Evolutionary conservation across 345 rosid genomes (phyloP).

Genomic region (Citrus glauca): DNA sequence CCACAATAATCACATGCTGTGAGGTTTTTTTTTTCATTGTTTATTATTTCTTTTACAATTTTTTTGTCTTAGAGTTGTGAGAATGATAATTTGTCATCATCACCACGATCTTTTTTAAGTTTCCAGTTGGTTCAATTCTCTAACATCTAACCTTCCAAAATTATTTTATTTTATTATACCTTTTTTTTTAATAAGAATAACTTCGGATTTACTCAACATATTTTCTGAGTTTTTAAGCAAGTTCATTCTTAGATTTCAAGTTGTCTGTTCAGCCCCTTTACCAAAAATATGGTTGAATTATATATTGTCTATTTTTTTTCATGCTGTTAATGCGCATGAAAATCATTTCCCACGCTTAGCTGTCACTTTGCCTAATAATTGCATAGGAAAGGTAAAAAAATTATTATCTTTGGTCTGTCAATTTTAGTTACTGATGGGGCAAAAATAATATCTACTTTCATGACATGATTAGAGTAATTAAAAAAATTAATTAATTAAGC

Average conservation of each 20-base stretch:
- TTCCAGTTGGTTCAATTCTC: background rate
- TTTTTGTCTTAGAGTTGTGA: background rate
- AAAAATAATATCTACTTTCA: background rate
- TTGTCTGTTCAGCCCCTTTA: background rate
- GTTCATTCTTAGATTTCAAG: slow-evolving; percentile 33
- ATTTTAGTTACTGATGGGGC: background rate
- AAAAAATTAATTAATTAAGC: background rate
- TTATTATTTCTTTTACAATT: background rate
- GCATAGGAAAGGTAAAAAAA: background rate
- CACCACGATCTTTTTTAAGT: background rate
- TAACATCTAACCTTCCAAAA: background rate
- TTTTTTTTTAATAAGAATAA: background rate
- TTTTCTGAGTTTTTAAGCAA: slow-evolving; percentile 26
- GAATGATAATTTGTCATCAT: background rate
- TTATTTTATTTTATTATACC: background rate
- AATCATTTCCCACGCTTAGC: slow-evolving; percentile 10
- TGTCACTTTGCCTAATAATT: slow-evolving; percentile 1
- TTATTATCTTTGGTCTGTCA: background rate
- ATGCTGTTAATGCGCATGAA: slow-evolving; percentile 11
- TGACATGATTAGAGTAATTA: background rate
- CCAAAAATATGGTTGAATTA: slow-evolving; percentile 3
- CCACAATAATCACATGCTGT: background rate
- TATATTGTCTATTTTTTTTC: background rate
- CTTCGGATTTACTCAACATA: slow-evolving; percentile 26
- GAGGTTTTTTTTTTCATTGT: background rate